These are phyloP conservation scores for Fusarium odoratissimum DNA, from an alignment of 2,329 filamentous ascomycete genomes.

Conservation along the genomic window DNA sequence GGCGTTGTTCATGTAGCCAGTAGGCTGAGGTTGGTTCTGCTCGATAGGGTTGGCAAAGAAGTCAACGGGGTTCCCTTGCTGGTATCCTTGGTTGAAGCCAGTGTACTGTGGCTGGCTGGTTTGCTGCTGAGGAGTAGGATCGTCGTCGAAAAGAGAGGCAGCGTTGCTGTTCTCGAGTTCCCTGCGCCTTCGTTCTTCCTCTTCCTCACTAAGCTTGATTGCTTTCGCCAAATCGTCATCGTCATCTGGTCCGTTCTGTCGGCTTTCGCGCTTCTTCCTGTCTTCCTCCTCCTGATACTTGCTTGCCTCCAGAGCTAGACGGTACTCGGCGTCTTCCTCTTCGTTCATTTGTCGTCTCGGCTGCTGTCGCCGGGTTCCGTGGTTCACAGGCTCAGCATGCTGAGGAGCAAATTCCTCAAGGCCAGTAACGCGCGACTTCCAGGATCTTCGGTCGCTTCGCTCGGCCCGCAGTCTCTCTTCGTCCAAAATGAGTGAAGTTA, in stretches of 20 bases:
- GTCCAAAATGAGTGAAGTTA: conserved; percentile 90
- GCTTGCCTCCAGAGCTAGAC: conserved; percentile 91
- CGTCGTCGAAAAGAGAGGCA: conserved; percentile 88
- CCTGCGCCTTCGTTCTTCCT: conserved; percentile 88
- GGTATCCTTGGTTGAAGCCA: conserved; percentile 95
- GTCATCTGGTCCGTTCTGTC: conserved; percentile 65
- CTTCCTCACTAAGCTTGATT: conserved; percentile 92
- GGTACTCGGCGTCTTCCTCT: conserved; percentile 91
- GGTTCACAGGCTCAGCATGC: conserved; percentile 50
- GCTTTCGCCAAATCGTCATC: conserved; percentile 95
- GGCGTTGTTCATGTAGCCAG: conserved; percentile 72
- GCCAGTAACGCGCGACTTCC: conserved; percentile 96
- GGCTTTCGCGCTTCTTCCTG: conserved; percentile 74
- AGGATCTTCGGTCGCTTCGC: conserved; percentile 89
- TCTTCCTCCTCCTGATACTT: conserved; percentile 96
- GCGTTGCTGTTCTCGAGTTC: conserved; percentile 90
- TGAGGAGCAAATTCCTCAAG: conserved; percentile 80
- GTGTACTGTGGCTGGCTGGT: conserved; percentile 77
- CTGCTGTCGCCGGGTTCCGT: conserved; percentile 54
- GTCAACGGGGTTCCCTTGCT: conserved; percentile 95
- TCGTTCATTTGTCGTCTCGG: conserved; percentile 68
- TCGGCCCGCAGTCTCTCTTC: conserved; percentile 93
- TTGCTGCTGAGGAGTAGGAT: conserved; percentile 66
- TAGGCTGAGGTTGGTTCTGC: conserved; percentile 78
- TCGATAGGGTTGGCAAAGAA: conserved; percentile 97